phyloP scores from a whole-genome alignment of 352 stramenopile species.

The Globisporangium orthogonon region DNA sequence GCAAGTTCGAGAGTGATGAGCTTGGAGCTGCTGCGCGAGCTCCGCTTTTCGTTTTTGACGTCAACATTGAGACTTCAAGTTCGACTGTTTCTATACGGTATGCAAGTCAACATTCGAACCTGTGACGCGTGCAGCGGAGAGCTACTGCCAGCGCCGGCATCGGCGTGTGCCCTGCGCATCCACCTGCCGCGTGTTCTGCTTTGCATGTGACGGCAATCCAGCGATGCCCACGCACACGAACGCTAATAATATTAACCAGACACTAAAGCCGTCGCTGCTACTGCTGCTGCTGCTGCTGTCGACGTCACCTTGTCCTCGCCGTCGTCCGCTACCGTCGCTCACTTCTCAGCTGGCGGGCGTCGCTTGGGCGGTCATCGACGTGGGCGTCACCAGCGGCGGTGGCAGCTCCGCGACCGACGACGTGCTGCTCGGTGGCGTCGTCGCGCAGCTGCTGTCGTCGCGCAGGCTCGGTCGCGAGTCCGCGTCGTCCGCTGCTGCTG shows the following conservation, averaged over 20 bases:
- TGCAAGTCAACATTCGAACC: neutral
- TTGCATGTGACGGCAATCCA: too few relatives aligned
- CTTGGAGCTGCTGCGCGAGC: too few relatives aligned
- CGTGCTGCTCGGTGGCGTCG: constrained; percentile 28
- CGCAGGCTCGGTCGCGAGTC: constrained; percentile 25
- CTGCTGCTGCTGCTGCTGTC: too few relatives aligned
- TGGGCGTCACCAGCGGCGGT: constrained; percentile 7
- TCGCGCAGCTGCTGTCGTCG: constrained; percentile 30
- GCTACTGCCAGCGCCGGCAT: too few relatives aligned
- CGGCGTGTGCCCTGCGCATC: too few relatives aligned
- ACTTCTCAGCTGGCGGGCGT: neutral
- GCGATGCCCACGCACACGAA: too few relatives aligned
- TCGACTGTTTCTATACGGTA: neutral
- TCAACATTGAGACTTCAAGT: constrained; percentile 1
- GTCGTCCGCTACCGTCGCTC: neutral
- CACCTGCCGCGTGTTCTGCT: too few relatives aligned
- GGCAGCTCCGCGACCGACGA: constrained; percentile 16
- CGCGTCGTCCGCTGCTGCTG: constrained; percentile 14
- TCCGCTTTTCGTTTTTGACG: neutral
- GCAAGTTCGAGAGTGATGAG: constrained; percentile 1
- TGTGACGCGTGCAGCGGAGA: too few relatives aligned
- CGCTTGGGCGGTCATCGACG: neutral
- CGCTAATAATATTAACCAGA: neutral
- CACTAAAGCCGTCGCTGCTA: neutral
- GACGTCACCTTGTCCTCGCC: too few relatives aligned